A percentile compares a stretch with the other conserved stretches of the same genome.
Conservation (phyloP, 768 basidiomycete genomes). For the Mycena rosella region DNA sequence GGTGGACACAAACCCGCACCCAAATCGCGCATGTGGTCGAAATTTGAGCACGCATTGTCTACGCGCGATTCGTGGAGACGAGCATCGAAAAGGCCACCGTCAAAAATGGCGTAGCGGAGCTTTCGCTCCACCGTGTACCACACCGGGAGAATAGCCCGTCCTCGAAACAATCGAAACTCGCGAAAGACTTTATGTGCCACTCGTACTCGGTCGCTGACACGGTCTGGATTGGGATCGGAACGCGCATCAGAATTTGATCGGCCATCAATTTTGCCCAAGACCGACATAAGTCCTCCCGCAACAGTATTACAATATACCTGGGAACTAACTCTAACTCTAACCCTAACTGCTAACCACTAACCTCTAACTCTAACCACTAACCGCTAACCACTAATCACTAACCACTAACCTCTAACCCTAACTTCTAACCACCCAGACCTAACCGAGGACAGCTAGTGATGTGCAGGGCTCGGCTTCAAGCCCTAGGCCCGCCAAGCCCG, state of each 20-base stretch:
- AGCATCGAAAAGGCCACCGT: background rate
- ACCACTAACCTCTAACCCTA: no score
- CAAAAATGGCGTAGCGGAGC: slow-evolving; percentile 9
- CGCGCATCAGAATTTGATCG: background rate
- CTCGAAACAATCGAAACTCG: slow-evolving; percentile 3
- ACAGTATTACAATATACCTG: no score
- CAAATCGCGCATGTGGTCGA: background rate
- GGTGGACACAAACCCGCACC: no score
- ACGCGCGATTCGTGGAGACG: background rate
- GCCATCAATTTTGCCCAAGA: background rate
- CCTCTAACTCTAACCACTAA: no score
- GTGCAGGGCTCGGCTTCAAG: no score
- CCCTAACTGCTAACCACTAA: no score
- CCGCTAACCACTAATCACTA: no score
- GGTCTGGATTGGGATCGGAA: background rate
- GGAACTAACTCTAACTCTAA: no score
- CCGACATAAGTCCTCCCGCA: no score
- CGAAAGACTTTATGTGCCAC: background rate
- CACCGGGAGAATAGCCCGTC: background rate
- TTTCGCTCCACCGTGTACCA: slow-evolving; percentile 11
- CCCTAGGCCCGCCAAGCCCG: no score
- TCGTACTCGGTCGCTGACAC: slow-evolving; percentile 3
- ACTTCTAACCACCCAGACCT: no score
- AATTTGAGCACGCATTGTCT: background rate
- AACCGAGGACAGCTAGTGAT: no score